Evolutionary conservation across 2,329 filamentous ascomycete species (phyloP), one percentile per base, ranked within the genome.

Genomic region (Sclerotinia glacialis): DNA sequence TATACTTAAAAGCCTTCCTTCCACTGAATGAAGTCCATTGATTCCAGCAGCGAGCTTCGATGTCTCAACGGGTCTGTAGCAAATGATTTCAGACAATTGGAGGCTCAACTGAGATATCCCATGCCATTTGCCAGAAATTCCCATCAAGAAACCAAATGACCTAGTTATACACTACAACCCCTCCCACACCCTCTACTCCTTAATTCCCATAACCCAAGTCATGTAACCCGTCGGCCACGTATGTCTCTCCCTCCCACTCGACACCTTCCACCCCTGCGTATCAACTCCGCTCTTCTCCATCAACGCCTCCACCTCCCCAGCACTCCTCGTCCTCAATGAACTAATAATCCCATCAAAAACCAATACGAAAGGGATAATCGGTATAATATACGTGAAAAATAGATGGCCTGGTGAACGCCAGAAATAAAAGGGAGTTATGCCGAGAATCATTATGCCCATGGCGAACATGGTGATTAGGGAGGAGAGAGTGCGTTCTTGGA

Each of bases 311-410:
- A 91, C 83, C 77, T 93, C 90, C 18, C 83, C 81, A 0, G 87
- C 82, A 5, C 85, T 90, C 65, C 90, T 82, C 8, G 89, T 90
- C 53, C 90, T 80, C 71, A 92, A 74, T 49, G 84, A 85, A 12
- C 87, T 91, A 58, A 92, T 82, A 67, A 85, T 79, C 2, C 90
- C 90, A 76, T 93, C 90, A 72, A 89, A 88, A 0, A 86, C 82
- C 23, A 91, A 78, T 11, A 90, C 84, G 68, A 89, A 83, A 0
- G 90, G 89, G 21, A 92, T 77, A 16, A 92, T 78, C 0, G 89
- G 90, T 9, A 91, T 73, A 2, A 86, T 69, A 72, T 88, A 92
- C 6, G 87, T 87, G 73, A 89, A 90, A 71, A 91, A 78, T 11
- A 91, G 78, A 42, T 77, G 76, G 0, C 76, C 75, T 2, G 76